These are phyloP conservation scores for Amoebophrya sp. DNA, from an alignment of 169 alveolate genomes.

Conservation along the genomic window DNA sequence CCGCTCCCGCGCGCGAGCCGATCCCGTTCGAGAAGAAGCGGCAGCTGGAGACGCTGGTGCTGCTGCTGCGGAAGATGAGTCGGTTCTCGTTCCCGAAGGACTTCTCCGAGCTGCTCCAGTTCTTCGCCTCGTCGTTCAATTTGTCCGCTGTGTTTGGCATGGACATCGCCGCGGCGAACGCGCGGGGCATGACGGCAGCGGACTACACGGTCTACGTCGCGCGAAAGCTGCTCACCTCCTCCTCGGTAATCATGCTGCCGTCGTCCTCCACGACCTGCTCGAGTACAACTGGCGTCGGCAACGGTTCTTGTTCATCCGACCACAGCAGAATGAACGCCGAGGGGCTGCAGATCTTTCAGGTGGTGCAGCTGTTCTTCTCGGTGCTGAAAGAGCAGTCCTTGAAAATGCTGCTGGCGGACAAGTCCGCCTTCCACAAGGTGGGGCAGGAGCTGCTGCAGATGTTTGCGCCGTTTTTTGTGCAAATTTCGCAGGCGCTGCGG, in stretches of 20 bases:
- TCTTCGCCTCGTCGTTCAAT: not conserved
- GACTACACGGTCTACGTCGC: too few relatives aligned
- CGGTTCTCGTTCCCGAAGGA: not conserved
- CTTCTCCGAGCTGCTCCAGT: not conserved
- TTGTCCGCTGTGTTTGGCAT: too few relatives aligned
- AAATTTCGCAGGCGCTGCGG: not conserved
- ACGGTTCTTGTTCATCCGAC: too few relatives aligned
- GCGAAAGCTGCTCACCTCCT: too few relatives aligned
- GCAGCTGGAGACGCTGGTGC: not conserved
- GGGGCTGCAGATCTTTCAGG: not conserved
- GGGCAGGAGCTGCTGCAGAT: not conserved
- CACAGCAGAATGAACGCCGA: too few relatives aligned
- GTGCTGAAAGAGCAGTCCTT: not conserved
- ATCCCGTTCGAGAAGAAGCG: not conserved
- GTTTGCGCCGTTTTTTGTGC: not conserved
- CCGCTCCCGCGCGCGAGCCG: too few relatives aligned
- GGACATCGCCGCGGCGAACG: too few relatives aligned
- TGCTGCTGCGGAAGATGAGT: not conserved
- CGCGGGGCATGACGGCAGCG: too few relatives aligned
- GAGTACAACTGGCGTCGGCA: too few relatives aligned
- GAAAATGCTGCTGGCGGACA: not conserved
- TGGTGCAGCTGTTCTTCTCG: not conserved
- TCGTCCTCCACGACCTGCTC: too few relatives aligned
- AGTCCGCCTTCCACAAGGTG: not conserved
- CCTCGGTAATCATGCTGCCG: too few relatives aligned